Base-by-base conservation (phyloP, 2,329 filamentous ascomycete species). In the Didymella pomorum region DNA sequence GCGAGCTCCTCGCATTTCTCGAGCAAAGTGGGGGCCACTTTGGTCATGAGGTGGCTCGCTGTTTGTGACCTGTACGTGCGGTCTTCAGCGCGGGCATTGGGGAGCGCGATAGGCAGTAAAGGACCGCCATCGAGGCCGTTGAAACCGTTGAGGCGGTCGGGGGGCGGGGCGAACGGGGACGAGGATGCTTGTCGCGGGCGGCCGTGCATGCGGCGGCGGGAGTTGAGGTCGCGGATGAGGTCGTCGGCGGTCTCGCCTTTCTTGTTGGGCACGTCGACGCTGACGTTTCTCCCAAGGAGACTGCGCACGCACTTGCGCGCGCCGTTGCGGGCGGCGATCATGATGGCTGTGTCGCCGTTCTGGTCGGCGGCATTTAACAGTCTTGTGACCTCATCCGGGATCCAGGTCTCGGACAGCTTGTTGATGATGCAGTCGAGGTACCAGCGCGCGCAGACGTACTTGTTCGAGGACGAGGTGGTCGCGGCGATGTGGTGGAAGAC, bases 401-500 rank as follows among this genome's bases (percentile, higher is more conserved):
- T 87, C 66, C 91, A 87, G 1, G 88, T 87, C 70, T 96, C 92
- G 61, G 89, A 87, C 60, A 99, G 86, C 75, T 90, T 93, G 76
- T 96, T 94, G 54, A 98, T 83, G 61, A 98, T 89, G 64, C 90
- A 90, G 76, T 98, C 94, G 29, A 97, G 86, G 77, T 99, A 99
- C 76, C 98, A 98, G 31, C 92, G 86, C 29, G 93, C 93, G 71
- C 91, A 96, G 21, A 91, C 89, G 73, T 93, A 93, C 76, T 94
- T 97, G 61, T 90, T 91, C 49, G 92, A 89, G 51, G 90, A 91
- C 67, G 89, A 88, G 56, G 94, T 96, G 69, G 94, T 94, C 52
- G 91, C 89, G 18, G 93, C 92, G 42, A 96, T 93, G 75, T 98
- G 94, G 72, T 98, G 95, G 70, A 99, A 94, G 50, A 97, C 91